phyloP scores from a whole-genome alignment of 352 stramenopile species.

The Elongisporangium prolatum region DNA sequence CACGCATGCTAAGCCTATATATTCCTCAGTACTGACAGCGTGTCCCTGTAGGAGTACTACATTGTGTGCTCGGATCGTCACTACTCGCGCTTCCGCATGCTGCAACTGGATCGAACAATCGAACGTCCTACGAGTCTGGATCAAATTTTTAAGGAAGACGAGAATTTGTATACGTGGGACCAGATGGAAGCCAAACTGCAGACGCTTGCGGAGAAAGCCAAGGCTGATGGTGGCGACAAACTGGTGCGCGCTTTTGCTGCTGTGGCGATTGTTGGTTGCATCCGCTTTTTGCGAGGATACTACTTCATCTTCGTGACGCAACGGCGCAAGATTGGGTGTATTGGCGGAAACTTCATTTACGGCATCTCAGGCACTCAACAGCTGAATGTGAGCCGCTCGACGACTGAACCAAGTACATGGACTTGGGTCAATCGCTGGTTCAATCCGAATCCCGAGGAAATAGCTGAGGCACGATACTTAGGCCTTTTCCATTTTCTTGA shows the following conservation, averaged over 20 bases:
- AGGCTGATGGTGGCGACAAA: conserved; percentile 25
- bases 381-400: conserved; percentile 69
- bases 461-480: conserved; percentile 90
- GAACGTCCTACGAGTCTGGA: conserved; percentile 48
- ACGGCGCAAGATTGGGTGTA: conserved; percentile 94
- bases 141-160: conserved; percentile 64
- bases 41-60: conserved; percentile 34
- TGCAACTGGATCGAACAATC: conserved; percentile 67
- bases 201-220: conserved; percentile 42
- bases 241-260: conserved; percentile 82
- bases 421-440: conserved; percentile 79
- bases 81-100: conserved; percentile 74
- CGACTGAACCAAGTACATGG: conserved; percentile 50
- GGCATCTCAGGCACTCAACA: conserved; percentile 94
- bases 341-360: conserved; percentile 97
- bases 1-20: not conserved
- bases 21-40: not conserved
- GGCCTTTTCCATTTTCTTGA: conserved; percentile 98
- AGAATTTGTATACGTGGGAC: conserved; percentile 64
- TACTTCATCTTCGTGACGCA: conserved; percentile 99
- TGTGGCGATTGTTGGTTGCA: conserved; percentile 97
- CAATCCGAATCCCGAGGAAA: conserved; percentile 77
- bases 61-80: conserved; percentile 84
- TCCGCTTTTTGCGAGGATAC: conserved; percentile 97
- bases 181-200: conserved; percentile 81